Base-by-base conservation (phyloP, 2,329 filamentous ascomycete species). In the Aspergillus niger region DNA sequence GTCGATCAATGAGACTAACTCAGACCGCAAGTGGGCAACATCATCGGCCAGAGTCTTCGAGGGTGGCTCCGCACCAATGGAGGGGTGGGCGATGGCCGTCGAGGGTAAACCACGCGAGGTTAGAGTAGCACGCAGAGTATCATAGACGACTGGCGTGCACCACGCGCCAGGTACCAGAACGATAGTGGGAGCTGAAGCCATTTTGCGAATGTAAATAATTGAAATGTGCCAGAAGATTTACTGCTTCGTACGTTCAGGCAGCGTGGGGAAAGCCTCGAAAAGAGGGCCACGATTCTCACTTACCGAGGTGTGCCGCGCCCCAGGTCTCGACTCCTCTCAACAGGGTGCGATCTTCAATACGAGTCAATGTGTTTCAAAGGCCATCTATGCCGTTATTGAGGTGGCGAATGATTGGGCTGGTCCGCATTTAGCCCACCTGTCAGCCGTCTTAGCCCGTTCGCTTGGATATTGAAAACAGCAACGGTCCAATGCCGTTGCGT, bases 111-210 rank as follows among this genome's bases (percentile, higher is more conserved):
- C 77, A n/a, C 69, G 65, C 2, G 47, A 55, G 8, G 70, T 56
- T 5, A 80, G 75, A 8, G 63, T 67, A 13, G 69, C 60, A 10
- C 70, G 70, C 2, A 77, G 64, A 2, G 63, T 58, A 30, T 72
- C 63, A 54, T 72, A 80, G 57, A 69, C 65, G 26, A 60, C 57
- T 2, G 77, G 70, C 1, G 62, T 63, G 54, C 78, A 68, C 76
- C 77, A 80, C 13, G 77, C 78, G 13, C 79, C 79, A 0, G 76
- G 75, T 10, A 73, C 72, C 52, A 80, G 73, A 15, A 81, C 67
- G 17, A 80, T 68, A 5, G 63, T 69, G 11, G 67, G 41, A 13
- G 17, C 11, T 3, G 41, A 43, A 3, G 17, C n/a, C 41, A 43
- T 43, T 17, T 43, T 43, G 41, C 20, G 6, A 13, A 22, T 17